A percentile compares a stretch with the other conserved stretches of the same genome.
phyloP scores from a whole-genome alignment of 2,329 filamentous ascomycete genomes.

The Trichoderma atroviride region DNA sequence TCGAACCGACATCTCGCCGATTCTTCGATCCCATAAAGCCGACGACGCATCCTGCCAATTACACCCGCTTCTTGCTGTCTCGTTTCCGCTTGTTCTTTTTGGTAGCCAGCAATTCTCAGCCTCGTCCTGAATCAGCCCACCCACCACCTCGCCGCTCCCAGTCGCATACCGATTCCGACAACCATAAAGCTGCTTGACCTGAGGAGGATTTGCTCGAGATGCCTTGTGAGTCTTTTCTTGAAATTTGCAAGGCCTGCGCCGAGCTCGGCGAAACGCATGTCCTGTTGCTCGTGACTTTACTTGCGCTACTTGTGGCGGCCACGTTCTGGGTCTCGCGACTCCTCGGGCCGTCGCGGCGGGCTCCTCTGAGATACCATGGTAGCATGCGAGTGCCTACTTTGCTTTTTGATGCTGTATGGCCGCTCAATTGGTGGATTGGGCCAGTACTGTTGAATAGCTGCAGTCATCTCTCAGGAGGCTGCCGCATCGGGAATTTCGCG shows the following conservation, averaged over 20 bases:
- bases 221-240: slow-evolving; percentile 42
- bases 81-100: neutral
- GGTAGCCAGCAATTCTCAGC: slow-evolving; percentile 13
- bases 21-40: neutral
- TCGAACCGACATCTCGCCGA: neutral
- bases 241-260: slow-evolving; percentile 20
- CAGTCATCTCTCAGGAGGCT: neutral
- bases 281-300: slow-evolving; percentile 1
- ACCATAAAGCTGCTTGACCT: slow-evolving; percentile 26
- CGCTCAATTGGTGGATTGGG: slow-evolving; percentile 14
- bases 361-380: neutral
- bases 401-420: neutral
- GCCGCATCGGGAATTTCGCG: neutral
- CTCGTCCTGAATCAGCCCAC: slow-evolving; percentile 3
- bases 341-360: neutral
- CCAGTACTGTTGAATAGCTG: neutral
- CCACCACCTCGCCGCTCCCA: slow-evolving; percentile 15
- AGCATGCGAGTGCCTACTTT: neutral
- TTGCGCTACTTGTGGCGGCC: slow-evolving; percentile 9
- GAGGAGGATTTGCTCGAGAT: slow-evolving; percentile 39
- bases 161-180: slow-evolving; percentile 17
- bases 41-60: neutral
- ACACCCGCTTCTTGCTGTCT: neutral
- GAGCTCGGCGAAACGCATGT: slow-evolving; percentile 4
- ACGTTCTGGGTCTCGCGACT: neutral